Conservation (phyloP, 2,329 filamentous ascomycete genomes). For the Colletotrichum magnum region DNA sequence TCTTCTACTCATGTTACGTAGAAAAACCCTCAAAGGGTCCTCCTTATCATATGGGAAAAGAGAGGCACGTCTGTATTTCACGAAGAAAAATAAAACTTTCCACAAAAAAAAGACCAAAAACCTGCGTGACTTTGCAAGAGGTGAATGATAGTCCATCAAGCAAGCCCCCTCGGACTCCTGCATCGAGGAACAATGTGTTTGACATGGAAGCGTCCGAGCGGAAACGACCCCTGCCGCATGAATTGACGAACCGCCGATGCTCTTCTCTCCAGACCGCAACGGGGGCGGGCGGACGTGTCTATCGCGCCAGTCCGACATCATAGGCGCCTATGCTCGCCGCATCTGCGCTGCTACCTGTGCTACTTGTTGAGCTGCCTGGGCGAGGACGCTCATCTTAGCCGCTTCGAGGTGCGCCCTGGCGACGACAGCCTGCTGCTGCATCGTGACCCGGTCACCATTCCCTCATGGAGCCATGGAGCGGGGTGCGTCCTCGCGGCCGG, state of each 20-base stretch:
- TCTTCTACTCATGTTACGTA: background rate
- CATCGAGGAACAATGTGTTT: background rate
- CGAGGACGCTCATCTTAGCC: slow-evolving; percentile 13
- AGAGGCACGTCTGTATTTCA: slow-evolving; percentile 13
- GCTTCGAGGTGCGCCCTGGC: background rate
- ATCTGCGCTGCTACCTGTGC: background rate
- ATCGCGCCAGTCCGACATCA: background rate
- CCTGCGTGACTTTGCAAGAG: background rate
- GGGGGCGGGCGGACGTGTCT: background rate
- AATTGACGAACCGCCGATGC: too few relatives aligned
- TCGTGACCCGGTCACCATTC: background rate
- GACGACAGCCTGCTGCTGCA: background rate
- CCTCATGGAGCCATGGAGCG: background rate
- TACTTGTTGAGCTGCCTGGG: background rate
- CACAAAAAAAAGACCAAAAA: background rate
- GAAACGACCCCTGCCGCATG: too few relatives aligned
- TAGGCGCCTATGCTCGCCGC: background rate
- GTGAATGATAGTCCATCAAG: too few relatives aligned
- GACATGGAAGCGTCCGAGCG: background rate
- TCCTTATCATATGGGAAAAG: slow-evolving; percentile 7
- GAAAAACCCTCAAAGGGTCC: background rate
- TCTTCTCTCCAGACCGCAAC: background rate
- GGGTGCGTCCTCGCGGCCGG: too few relatives aligned
- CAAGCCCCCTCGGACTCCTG: too few relatives aligned
- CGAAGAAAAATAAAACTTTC: background rate